Evolutionary conservation across 345 rosid genomes (phyloP), one percentile per base, ranked within the genome.

Genomic region (Linum trigynum): DNA sequence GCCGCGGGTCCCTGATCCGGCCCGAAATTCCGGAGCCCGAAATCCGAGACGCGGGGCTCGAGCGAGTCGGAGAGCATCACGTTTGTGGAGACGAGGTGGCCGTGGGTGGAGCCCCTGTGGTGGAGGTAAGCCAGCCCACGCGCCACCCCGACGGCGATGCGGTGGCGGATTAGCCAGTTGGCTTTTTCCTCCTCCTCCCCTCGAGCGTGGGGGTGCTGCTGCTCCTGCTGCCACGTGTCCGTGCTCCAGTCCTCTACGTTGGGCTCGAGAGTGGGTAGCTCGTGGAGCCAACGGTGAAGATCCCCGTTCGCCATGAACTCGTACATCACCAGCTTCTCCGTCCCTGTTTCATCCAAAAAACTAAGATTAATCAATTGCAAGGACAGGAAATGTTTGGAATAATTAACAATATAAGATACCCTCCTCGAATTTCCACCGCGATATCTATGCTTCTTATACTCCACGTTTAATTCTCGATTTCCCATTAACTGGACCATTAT

Each of bases 61-160:
- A 90, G 72, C 59, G 76, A 71, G 57, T 92, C 97, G 6, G 87
- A 67, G 11, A 92, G 75, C n/a, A 92, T 90, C 55, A 92, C 62
- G 61, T 90, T 92, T 62, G 97, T 79, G 15, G 96, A 71, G 4
- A 88, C 90, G 5, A 92, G 85, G 67, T 86, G 95, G 58, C 92
- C 96, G 53, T 92, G 98, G 32, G 76, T 72, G 41, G 84, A 83
- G 2, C 98, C 98, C 8, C 83, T 85, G 41, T 92, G 96, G 76
- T 92, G 98, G 59, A 92, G 90, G 59, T 90, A 92, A 15, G 91
- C 96, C 5, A 92, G 76, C n/a, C 94, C 98, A 10, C 98, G 97
- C 0, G 98, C 96, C 51, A 90, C 79, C 3, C 98, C 97, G 2
- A 88, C 77, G 0, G 98, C 96, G 0, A 92, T 80, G 35, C 87